phyloP scores from a whole-genome alignment of 2,329 filamentous ascomycete species.

The Dothistroma pini region DNA sequence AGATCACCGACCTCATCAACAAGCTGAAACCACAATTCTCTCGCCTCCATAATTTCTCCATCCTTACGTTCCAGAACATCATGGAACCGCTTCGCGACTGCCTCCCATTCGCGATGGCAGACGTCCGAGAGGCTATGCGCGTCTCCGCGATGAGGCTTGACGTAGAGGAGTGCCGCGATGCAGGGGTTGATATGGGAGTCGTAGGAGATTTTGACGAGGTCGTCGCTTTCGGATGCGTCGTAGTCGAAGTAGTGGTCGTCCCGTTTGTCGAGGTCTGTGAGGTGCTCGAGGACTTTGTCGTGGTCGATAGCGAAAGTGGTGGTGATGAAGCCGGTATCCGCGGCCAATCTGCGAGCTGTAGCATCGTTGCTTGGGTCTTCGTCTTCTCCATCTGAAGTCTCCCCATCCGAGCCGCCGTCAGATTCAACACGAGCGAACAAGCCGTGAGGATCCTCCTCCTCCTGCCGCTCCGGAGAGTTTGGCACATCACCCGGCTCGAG shows the following conservation, averaged over 20 bases:
- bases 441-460: not conserved
- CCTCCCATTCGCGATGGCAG: not conserved
- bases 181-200: not conserved
- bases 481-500: not conserved
- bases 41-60: not conserved
- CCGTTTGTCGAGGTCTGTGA: not conserved
- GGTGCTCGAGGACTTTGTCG: not conserved
- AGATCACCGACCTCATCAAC: not conserved
- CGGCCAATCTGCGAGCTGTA: not conserved
- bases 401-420: not conserved
- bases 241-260: not conserved
- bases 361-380: not conserved
- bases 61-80: not conserved
- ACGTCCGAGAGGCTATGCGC: not conserved
- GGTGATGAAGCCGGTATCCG: not conserved
- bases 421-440: not conserved
- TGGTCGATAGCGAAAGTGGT: not conserved
- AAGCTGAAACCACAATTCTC: not conserved
- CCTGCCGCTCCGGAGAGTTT: not conserved
- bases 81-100: not conserved
- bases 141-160: not conserved
- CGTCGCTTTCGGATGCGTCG: not conserved
- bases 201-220: not conserved
- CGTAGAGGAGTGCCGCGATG: not conserved
- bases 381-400: not conserved